Conservation (phyloP, 1,139 yeast genomes). For the Lipomyces yarrowii region DNA sequence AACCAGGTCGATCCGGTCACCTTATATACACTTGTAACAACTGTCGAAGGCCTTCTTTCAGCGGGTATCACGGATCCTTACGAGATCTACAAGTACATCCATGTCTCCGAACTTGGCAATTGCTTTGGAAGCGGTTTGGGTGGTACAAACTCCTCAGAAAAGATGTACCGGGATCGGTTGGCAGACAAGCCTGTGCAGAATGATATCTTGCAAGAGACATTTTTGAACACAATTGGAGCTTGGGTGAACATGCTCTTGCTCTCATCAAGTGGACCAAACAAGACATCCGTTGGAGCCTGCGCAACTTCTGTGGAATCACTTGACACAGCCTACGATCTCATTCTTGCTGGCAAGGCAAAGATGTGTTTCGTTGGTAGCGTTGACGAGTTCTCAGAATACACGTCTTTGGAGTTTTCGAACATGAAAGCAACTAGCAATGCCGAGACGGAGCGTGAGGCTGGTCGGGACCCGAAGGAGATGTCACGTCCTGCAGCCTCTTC, state of each 20-base stretch:
- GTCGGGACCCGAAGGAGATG: constrained; percentile 98
- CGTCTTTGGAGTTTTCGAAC: constrained; percentile 95
- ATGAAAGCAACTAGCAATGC: constrained; percentile 98
- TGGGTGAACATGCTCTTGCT: constrained; percentile 98
- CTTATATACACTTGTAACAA: constrained; percentile 86
- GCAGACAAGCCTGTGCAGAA: constrained; percentile 92
- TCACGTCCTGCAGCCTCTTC: constrained; percentile 97
- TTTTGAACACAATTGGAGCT: constrained; percentile 98
- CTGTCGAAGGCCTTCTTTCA: constrained; percentile 89
- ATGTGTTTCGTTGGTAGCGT: constrained; percentile 97
- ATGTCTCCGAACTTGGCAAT: constrained; percentile 97
- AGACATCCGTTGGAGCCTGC: constrained; percentile 99
- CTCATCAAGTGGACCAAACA: constrained; percentile 98
- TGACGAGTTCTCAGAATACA: constrained; percentile 99
- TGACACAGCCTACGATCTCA: constrained; percentile 93
- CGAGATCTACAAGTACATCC: constrained; percentile 97
- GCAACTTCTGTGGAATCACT: constrained; percentile 98
- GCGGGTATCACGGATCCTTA: constrained; percentile 98
- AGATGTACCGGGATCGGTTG: constrained; percentile 96
- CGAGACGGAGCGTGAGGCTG: constrained; percentile 81
- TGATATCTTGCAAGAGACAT: constrained; percentile 95
- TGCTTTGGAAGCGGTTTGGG: constrained; percentile 99
- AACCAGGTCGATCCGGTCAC: constrained; percentile 96
- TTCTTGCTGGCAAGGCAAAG: constrained; percentile 90
- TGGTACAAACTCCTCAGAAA: constrained; percentile 94